These are phyloP conservation scores for Colletotrichum sp. DNA, from an alignment of 2,329 filamentous ascomycete genomes.

Conservation along the genomic window DNA sequence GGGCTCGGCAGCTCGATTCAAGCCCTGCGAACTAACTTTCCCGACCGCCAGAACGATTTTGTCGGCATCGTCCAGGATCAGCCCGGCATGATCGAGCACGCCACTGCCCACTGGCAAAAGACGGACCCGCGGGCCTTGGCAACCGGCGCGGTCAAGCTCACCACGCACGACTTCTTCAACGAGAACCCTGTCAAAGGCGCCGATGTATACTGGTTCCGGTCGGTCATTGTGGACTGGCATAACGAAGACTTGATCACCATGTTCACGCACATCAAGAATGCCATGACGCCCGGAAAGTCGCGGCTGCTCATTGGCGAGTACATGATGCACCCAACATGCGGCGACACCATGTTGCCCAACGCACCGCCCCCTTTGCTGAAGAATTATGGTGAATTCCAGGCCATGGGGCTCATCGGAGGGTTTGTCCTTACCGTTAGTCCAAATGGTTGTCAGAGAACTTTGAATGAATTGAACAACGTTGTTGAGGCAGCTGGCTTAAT, in stretches of 20 bases:
- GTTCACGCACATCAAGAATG: slow-evolving; percentile 5
- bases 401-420: not conserved
- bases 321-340: slow-evolving; percentile 9
- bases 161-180: slow-evolving; percentile 63
- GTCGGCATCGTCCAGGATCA: slow-evolving; percentile 14
- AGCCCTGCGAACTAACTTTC: not conserved
- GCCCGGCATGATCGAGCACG: slow-evolving; percentile 13
- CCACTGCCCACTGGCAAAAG: slow-evolving; percentile 2
- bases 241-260: slow-evolving; percentile 6
- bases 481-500: not conserved
- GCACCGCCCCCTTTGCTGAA: slow-evolving; percentile 3
- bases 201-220: slow-evolving; percentile 38
- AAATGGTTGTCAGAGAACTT: not conserved
- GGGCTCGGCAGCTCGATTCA: slow-evolving; percentile 13
- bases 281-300: slow-evolving; percentile 4
- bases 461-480: not conserved
- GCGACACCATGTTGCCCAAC: slow-evolving; percentile 1
- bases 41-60: not conserved
- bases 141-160: slow-evolving; percentile 36
- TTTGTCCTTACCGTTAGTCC: not conserved
- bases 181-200: slow-evolving; percentile 58
- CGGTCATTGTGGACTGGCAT: slow-evolving; percentile 15
- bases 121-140: slow-evolving; percentile 2
- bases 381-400: slow-evolving; percentile 5
- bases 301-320: slow-evolving; percentile 18